phyloP scores from a whole-genome alignment of 1,284 basidiomycete species.

The Cryptococcus deneoformans region DNA sequence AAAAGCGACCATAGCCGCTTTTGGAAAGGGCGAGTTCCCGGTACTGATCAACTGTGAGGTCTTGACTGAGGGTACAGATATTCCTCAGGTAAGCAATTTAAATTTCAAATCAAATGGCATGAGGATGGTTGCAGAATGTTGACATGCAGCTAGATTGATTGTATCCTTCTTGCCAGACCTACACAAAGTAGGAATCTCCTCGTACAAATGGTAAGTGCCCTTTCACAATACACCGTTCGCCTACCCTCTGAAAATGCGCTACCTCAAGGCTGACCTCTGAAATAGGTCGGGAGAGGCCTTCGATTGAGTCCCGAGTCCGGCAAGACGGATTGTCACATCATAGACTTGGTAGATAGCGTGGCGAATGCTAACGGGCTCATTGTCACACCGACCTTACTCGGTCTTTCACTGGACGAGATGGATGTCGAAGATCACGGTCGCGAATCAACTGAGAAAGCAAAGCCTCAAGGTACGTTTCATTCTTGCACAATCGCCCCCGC shows the following conservation, averaged over 20 bases:
- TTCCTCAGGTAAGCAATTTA: constrained; percentile 61
- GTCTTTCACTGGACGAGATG: constrained; percentile 69
- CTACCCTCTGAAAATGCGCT: not conserved
- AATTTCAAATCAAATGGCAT: not conserved
- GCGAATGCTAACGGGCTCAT: constrained; percentile 68
- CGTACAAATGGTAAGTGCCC: constrained; percentile 75
- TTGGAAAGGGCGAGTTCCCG: constrained; percentile 70
- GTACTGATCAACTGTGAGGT: constrained; percentile 93
- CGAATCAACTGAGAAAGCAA: not conserved
- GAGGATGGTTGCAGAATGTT: constrained; percentile 10
- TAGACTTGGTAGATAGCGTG: constrained; percentile 86
- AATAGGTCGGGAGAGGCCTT: constrained; percentile 87
- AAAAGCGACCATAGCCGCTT: constrained; percentile 63
- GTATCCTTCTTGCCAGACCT: constrained; percentile 79
- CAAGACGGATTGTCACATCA: constrained; percentile 81
- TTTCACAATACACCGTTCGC: not conserved
- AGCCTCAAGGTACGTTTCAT: not conserved
- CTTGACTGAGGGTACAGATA: constrained; percentile 86
- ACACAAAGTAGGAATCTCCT: constrained; percentile 87
- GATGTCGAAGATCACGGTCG: constrained; percentile 44
- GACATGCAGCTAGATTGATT: constrained; percentile 63
- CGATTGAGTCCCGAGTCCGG: constrained; percentile 75
- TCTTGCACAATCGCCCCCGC: not conserved
- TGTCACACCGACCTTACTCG: constrained; percentile 76
- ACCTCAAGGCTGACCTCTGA: not conserved